Base-by-base conservation (phyloP, 139 green algal genomes). In the Chlorella sp. region DNA sequence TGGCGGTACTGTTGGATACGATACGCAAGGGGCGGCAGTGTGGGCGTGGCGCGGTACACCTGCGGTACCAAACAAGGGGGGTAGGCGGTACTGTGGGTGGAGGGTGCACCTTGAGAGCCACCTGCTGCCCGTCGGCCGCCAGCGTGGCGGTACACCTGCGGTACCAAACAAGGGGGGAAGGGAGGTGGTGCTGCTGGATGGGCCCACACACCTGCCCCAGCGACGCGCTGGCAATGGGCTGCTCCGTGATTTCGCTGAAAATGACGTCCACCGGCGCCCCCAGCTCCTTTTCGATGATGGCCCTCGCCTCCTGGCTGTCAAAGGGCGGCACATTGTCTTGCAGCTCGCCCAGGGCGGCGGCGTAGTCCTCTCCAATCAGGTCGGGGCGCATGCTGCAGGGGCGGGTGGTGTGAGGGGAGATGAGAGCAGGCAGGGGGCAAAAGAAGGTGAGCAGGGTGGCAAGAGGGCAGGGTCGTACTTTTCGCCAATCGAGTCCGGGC, bases 11-110 rank as follows among this genome's bases (percentile, higher is more conserved):
- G 39, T 83, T 83, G 37, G 77, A 57, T 34, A n/a, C n/a, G n/a
- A n/a, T n/a, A n/a, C n/a, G n/a, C n/a, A n/a, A n/a, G n/a, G n/a
- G n/a, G n/a, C n/a, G n/a, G n/a, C n/a, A n/a, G n/a, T n/a, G n/a
- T n/a, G n/a, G n/a, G n/a, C n/a, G 96, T 96, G 19, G 96, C 97
- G 89, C 96, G 96, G 94, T 99, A 99, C 77, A 99, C 97, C 93
- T 98, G 95, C 0, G 94, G 96, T 73, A 37, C n/a, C 14, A 15
- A 0, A 24, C 24, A 36, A 0, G 3, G 24, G 60, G 12, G 9
- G 40, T 18, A n/a, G n/a, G 34, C 18, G 22, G 19, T 57, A 57
- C 48, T 15, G 39, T 83, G 57, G 37, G 77, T n/a, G n/a, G n/a
- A n/a, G n/a, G n/a, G n/a, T n/a, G n/a, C n/a, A n/a, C n/a, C n/a